phyloP scores from a whole-genome alignment of 2,329 filamentous ascomycete species.

The Sporothrix humicola region DNA sequence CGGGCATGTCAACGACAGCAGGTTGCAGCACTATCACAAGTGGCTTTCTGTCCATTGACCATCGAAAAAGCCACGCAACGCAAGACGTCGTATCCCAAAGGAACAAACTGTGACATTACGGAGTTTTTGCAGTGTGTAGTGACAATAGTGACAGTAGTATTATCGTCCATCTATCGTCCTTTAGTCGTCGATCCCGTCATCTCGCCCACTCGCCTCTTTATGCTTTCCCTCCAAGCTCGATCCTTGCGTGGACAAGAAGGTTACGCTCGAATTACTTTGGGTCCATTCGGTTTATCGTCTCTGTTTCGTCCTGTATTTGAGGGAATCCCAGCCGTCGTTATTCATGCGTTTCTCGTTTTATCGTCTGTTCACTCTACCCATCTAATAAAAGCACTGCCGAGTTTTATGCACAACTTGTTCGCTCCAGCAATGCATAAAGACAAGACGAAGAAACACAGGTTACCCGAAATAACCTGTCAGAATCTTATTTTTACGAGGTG shows the following conservation, averaged over 20 bases:
- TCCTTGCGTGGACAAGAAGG: too few relatives aligned
- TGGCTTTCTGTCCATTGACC: too few relatives aligned
- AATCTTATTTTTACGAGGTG: not conserved
- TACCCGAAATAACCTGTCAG: not conserved
- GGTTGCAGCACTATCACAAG: too few relatives aligned
- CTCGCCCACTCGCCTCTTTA: too few relatives aligned
- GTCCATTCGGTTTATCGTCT: not conserved
- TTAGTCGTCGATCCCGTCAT: too few relatives aligned
- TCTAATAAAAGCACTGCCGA: not conserved
- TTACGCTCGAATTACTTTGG: too few relatives aligned
- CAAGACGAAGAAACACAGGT: not conserved
- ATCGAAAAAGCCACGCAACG: not conserved
- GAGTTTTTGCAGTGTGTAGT: too few relatives aligned
- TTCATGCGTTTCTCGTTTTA: not conserved
- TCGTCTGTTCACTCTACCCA: not conserved
- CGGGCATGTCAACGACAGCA: too few relatives aligned
- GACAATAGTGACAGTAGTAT: too few relatives aligned
- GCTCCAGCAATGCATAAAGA: not conserved
- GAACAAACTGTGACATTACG: not conserved
- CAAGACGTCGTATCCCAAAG: not conserved
- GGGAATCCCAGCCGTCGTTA: not conserved
- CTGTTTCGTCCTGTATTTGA: conserved; percentile 13
- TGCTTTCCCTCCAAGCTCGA: too few relatives aligned
- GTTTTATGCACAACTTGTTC: not conserved
- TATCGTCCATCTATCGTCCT: too few relatives aligned